Percentiles rank a stretch among this genome's conserved stretches.
These are phyloP conservation scores for Penicillium goetzii DNA, from an alignment of 495 filamentous ascomycete genomes.

Conservation along the genomic window DNA sequence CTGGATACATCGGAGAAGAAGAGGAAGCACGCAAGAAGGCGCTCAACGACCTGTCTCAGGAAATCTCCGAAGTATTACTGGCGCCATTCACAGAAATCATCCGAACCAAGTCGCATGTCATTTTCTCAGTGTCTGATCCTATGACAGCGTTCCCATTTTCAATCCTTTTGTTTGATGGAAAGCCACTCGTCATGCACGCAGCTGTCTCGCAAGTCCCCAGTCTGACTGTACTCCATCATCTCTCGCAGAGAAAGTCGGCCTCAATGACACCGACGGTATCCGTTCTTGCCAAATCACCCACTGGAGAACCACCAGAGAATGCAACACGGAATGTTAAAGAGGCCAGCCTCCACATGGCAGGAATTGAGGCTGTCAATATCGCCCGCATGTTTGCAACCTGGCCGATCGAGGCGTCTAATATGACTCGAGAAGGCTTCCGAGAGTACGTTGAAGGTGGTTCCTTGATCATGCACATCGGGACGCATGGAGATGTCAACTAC, in stretches of 20 bases:
- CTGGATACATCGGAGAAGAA: conserved; percentile 20
- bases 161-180: conserved; percentile 25
- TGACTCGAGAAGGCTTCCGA: conserved; percentile 30
- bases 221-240: conserved; percentile 32
- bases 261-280: conserved; percentile 30
- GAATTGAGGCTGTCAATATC: conserved; percentile 36
- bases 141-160: conserved; percentile 36
- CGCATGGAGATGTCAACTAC: conserved; percentile 31
- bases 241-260: conserved; percentile 26
- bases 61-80: conserved; percentile 27
- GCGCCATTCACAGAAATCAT: conserved; percentile 30
- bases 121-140: conserved; percentile 34
- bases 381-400: conserved; percentile 33
- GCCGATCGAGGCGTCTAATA: conserved; percentile 34
- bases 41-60: conserved; percentile 17
- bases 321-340: conserved; percentile 16
- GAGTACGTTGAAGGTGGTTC: conserved; percentile 29
- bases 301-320: not conserved
- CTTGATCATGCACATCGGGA: conserved; percentile 36
- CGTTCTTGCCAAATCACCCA: conserved; percentile 34
- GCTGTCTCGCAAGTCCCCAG: conserved; percentile 35
- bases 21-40: conserved; percentile 22
- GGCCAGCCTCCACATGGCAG: conserved; percentile 32
- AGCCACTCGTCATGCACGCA: conserved; percentile 31
- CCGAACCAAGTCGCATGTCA: conserved; percentile 31